Evolutionary conservation across 1,284 basidiomycete genomes (phyloP), one percentile per base, ranked within the genome.

Genomic region (Fistulinella staudtii): DNA sequence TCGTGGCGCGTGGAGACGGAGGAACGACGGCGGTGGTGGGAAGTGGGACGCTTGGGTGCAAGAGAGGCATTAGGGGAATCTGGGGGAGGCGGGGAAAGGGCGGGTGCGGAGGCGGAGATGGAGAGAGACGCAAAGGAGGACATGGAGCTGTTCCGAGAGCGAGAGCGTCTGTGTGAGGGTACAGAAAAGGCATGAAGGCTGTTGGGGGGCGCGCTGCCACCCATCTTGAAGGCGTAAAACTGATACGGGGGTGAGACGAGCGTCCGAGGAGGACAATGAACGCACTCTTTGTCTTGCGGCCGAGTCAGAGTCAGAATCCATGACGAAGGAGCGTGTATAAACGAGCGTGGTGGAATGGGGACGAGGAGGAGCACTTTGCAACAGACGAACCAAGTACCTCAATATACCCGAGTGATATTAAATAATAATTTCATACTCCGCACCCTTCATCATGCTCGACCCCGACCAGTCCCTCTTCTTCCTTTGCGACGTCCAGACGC

Each of bases 1-100:
- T 90, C 87, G 50, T 73, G 77, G 50, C 87, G 81, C 27, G 88
- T 90, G 4, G 87, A 89, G 21, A 90, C 85, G n/a, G 87, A 89
- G 3, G 88, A 90, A 35, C 80, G 77, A 39, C 87, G 82, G 23
- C 78, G 77, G 55, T 90, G 87, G 55, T 89, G 86, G 1, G 86
- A 89, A 53, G 75, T 77, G 25, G 62, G 64, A 42, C 85, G 83
- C 56, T 84, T 83, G 38, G 51, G 60, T n/a, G 39, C 41, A 36
- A 62, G 51, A 47, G 56, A 48, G 49, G n/a, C n/a, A n/a, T n/a
- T n/a, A n/a, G 61, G 39, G 47, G 61, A 52, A 45, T 76, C 72
- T 50, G 62, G 58, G 9, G 25, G 4, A 35, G 59, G 65, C 56
- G 52, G 58, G 54, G 61, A 24, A 50, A 57, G 43, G 47, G 64